Conservation (phyloP, 306 rosid genomes). For the Cicer pinnatifidum region DNA sequence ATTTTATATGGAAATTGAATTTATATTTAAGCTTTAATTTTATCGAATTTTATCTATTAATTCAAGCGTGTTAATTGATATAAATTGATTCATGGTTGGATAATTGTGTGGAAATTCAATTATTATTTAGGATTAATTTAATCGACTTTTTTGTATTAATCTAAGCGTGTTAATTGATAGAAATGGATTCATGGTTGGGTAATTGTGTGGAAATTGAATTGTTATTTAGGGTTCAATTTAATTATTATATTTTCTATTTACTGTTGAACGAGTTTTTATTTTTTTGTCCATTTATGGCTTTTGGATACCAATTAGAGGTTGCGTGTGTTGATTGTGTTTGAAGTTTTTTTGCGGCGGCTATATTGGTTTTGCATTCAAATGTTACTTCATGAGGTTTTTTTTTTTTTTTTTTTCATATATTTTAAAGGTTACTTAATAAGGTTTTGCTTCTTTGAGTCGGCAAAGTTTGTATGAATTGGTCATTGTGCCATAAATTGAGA, state of each 20-base stretch:
- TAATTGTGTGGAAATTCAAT: slow-evolving; percentile 2
- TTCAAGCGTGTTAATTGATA: neutral
- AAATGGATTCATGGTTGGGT: neutral
- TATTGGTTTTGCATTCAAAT: neutral
- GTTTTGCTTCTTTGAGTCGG: slow-evolving; percentile 49
- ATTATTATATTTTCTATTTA: neutral
- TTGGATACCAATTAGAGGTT: slow-evolving; percentile 19
- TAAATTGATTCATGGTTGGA: neutral
- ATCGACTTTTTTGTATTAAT: neutral
- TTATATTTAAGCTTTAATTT: too few species aligned
- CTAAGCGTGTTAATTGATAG: slow-evolving; percentile 17
- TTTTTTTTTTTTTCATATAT: neutral
- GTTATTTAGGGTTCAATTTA: neutral
- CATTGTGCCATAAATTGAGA: slow-evolving; percentile 38
- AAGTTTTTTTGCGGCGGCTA: slow-evolving; percentile 43
- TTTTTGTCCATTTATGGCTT: slow-evolving; percentile 30
- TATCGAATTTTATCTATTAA: too few species aligned
- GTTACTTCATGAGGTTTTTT: neutral
- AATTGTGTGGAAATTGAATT: slow-evolving; percentile 31
- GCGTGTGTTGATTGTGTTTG: slow-evolving; percentile 58
- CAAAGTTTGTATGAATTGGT: slow-evolving; percentile 39
- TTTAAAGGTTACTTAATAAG: slow-evolving; percentile 20
- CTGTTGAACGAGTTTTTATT: slow-evolving; percentile 32
- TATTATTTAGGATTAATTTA: slow-evolving; percentile 6
- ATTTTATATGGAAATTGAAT: too few species aligned